Evolutionary conservation across 495 filamentous ascomycete genomes (phyloP).

Genomic region (Lasiosphaeria hispida): DNA sequence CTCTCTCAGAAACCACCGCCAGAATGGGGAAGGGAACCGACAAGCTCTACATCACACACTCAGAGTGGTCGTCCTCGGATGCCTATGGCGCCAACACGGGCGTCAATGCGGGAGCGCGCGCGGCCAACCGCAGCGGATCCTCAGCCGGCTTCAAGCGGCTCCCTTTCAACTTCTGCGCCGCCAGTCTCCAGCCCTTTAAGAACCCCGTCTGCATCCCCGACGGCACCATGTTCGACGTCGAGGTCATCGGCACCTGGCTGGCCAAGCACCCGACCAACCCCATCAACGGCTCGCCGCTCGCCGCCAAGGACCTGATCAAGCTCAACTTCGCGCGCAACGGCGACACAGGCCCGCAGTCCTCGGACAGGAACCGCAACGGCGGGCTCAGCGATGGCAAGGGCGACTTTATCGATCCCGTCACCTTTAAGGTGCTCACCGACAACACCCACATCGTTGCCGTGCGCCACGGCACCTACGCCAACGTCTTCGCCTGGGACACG

Average conservation of each 20-base stretch:
- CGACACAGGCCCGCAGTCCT: slow-evolving; percentile 47
- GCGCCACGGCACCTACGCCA: slow-evolving; percentile 71
- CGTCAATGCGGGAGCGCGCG: slow-evolving; percentile 61
- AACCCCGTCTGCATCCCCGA: slow-evolving; percentile 78
- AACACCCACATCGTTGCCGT: slow-evolving; percentile 96
- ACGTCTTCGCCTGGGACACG: slow-evolving; percentile 95
- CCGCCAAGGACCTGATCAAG: slow-evolving; percentile 80
- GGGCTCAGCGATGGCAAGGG: slow-evolving; percentile 49
- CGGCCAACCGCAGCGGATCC: slow-evolving; percentile 44
- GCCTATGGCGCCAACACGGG: slow-evolving; percentile 75
- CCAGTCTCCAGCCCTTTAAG: slow-evolving; percentile 87
- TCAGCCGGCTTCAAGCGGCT: slow-evolving; percentile 77
- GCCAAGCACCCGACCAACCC: slow-evolving; percentile 91
- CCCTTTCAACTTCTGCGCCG: slow-evolving; percentile 97
- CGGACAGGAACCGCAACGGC: slow-evolving; percentile 27
- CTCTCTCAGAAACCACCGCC: neutral
- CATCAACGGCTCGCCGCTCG: slow-evolving; percentile 74
- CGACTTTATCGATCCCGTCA: slow-evolving; percentile 94
- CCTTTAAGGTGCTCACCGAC: slow-evolving; percentile 94
- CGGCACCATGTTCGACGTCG: slow-evolving; percentile 82
- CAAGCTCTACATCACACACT: slow-evolving; percentile 92
- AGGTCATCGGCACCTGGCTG: slow-evolving; percentile 87
- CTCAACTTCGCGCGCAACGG: slow-evolving; percentile 91
- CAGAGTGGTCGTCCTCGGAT: slow-evolving; percentile 91
- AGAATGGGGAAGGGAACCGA: slow-evolving; percentile 56